A percentile compares a stretch with the other conserved stretches of the same genome.
These are phyloP conservation scores for Huntiella moniliformis DNA, from an alignment of 2,329 filamentous ascomycete species.

Conservation along the genomic window DNA sequence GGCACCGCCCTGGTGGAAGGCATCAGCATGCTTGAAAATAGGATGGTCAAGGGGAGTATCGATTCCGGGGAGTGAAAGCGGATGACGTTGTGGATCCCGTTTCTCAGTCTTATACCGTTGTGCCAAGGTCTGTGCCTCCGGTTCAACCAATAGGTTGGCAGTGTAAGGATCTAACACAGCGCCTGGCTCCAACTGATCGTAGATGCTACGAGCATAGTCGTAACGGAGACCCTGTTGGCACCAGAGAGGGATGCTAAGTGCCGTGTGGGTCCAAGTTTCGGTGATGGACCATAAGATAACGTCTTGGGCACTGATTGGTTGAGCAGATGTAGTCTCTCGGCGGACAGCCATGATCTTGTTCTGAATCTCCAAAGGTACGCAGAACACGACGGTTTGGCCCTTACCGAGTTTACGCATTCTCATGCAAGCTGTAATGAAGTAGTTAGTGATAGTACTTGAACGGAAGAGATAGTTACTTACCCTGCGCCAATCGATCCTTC, in stretches of 20 bases:
- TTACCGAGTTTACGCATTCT: conserved; percentile 49
- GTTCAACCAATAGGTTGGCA: conserved; percentile 31
- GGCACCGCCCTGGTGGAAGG: background rate
- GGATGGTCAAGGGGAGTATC: background rate
- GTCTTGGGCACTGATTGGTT: conserved; percentile 24
- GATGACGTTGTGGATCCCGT: too few relatives aligned
- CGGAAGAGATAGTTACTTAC: conserved; percentile 18
- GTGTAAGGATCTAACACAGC: background rate
- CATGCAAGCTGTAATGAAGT: conserved; percentile 37
- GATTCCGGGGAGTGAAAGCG: background rate
- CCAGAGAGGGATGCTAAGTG: conserved; percentile 38
- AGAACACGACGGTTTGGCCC: conserved; percentile 47
- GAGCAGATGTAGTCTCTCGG: conserved; percentile 2
- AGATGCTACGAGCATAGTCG: conserved; percentile 23
- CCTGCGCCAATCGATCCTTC: conserved; percentile 53
- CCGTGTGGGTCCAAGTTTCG: conserved; percentile 33
- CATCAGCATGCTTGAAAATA: conserved; percentile 1
- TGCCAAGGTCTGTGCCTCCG: conserved; percentile 33
- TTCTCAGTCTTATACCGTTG: conserved; percentile 25
- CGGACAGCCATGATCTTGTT: conserved; percentile 26
- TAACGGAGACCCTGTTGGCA: conserved; percentile 37
- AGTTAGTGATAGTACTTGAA: background rate
- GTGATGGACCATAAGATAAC: conserved; percentile 40
- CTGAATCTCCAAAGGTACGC: conserved; percentile 38
- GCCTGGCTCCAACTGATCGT: conserved; percentile 13